A percentile compares a stretch with the other conserved stretches of the same genome.
These are phyloP conservation scores for Apiospora rasikravindrae DNA, from an alignment of 2,329 filamentous ascomycete species.

Conservation along the genomic window DNA sequence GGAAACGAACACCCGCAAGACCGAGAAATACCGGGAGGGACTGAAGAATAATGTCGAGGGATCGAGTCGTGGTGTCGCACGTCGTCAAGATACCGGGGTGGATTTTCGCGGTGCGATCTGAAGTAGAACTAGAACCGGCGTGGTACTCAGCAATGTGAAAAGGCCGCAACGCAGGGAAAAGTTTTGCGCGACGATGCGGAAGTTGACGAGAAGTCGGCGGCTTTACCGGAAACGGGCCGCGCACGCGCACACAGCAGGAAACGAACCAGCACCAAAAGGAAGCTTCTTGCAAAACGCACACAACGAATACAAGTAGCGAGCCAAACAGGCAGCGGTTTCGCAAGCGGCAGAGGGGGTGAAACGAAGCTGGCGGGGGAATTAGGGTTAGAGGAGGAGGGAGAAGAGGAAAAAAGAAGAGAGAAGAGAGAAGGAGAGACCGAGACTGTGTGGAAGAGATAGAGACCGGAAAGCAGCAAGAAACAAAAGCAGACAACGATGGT, in stretches of 20 bases:
- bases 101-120: constrained; percentile 9
- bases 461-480: constrained; percentile 36
- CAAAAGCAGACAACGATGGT: constrained; percentile 40
- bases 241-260: constrained; percentile 38
- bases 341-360: constrained; percentile 30
- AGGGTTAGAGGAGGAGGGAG: constrained; percentile 32
- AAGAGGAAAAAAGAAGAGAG: constrained; percentile 45
- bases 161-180: constrained; percentile 32
- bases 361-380: constrained; percentile 31
- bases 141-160: constrained; percentile 31
- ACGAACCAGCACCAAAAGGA: constrained; percentile 39
- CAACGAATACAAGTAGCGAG: constrained; percentile 42
- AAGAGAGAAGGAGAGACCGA: constrained; percentile 36
- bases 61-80: constrained; percentile 9
- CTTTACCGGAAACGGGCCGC: constrained; percentile 35
- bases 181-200: constrained; percentile 35
- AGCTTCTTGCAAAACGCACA: constrained; percentile 44
- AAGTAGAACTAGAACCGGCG: constrained; percentile 26
- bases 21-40: constrained; percentile 21
- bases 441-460: constrained; percentile 36
- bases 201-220: constrained; percentile 27
- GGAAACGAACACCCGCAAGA: constrained; percentile 24
- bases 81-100: constrained; percentile 3
- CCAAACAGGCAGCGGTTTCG: constrained; percentile 39
- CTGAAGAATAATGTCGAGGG: constrained; percentile 10